Percentiles rank a stretch among this genome's conserved stretches.
Evolutionary conservation across 768 basidiomycete genomes (phyloP).

Genomic region (Cystobasidium onofrii): DNA sequence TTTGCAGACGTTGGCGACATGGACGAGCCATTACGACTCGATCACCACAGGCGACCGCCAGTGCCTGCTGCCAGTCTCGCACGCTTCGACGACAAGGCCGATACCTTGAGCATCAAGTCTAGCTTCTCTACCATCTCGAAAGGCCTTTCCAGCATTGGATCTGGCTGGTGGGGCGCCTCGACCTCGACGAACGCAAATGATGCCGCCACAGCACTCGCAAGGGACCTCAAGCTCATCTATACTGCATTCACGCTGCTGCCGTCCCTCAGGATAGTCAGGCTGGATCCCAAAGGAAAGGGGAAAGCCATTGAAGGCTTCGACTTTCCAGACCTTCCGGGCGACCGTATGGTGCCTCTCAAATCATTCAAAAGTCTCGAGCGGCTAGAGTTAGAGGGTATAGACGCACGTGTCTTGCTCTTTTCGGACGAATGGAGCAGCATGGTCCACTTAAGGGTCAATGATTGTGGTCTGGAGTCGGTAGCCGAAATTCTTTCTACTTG

Average conservation of each 20-base stretch:
- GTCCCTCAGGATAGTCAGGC: conserved; percentile 55
- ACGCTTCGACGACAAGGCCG: neutral
- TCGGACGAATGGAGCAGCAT: conserved; percentile 71
- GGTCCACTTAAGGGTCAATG: conserved; percentile 63
- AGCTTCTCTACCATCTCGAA: conserved; percentile 50
- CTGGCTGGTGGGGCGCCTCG: conserved; percentile 1
- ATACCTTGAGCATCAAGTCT: conserved; percentile 28
- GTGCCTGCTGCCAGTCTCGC: conserved; percentile 51
- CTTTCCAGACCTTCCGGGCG: conserved; percentile 56
- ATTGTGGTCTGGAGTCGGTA: conserved; percentile 73
- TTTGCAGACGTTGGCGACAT: conserved; percentile 64
- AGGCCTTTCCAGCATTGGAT: conserved; percentile 42
- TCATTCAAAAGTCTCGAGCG: conserved; percentile 74
- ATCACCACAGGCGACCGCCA: conserved; percentile 63
- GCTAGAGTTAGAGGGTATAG: conserved; percentile 68
- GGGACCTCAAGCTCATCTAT: conserved; percentile 75
- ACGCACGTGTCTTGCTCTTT: conserved; percentile 70
- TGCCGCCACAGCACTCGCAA: conserved; percentile 46
- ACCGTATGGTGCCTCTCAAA: conserved; percentile 70
- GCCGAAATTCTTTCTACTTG: conserved; percentile 68
- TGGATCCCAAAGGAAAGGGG: conserved; percentile 37
- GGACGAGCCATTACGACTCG: conserved; percentile 64
- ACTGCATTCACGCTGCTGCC: conserved; percentile 86
- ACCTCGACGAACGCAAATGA: neutral
- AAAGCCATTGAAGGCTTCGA: conserved; percentile 55